A percentile compares a stretch with the other conserved stretches of the same genome.
Conservation (phyloP, 345 rosid species). For the Pugionium dolabratum region DNA sequence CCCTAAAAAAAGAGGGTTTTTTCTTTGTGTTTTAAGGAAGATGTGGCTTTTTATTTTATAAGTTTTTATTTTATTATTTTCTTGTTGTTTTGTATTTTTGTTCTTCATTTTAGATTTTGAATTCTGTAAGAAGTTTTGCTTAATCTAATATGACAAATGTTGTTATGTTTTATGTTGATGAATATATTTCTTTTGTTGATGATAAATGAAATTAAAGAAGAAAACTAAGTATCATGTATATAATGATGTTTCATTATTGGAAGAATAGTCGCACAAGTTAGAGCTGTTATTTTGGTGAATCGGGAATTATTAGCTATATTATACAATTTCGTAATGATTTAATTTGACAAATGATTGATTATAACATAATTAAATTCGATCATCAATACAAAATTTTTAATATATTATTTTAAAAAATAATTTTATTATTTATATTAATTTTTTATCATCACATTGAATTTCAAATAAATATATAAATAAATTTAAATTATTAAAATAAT, state of each 20-base stretch:
- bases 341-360: conserved; percentile 34
- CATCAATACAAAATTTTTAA: neutral
- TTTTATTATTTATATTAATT: too few species aligned
- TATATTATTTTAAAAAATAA: too few species aligned
- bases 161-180: neutral
- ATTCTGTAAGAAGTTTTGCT: conserved; percentile 33
- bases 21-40: conserved; percentile 44
- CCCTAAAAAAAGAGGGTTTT: conserved; percentile 25
- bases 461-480: too few species aligned
- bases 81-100: neutral
- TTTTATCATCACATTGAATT: too few species aligned
- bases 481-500: too few species aligned
- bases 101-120: conserved; percentile 22
- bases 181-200: neutral
- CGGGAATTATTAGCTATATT: conserved; percentile 31
- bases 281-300: conserved; percentile 37
- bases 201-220: too few species aligned
- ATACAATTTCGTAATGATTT: conserved; percentile 30
- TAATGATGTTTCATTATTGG: conserved; percentile 37
- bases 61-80: conserved; percentile 16
- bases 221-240: conserved; percentile 3
- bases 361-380: conserved; percentile 31
- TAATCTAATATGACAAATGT: conserved; percentile 30
- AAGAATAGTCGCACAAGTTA: conserved; percentile 25
- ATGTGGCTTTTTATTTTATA: conserved; percentile 46